Conservation (phyloP, 352 stramenopile genomes). For the Pythium rishiriense region DNA sequence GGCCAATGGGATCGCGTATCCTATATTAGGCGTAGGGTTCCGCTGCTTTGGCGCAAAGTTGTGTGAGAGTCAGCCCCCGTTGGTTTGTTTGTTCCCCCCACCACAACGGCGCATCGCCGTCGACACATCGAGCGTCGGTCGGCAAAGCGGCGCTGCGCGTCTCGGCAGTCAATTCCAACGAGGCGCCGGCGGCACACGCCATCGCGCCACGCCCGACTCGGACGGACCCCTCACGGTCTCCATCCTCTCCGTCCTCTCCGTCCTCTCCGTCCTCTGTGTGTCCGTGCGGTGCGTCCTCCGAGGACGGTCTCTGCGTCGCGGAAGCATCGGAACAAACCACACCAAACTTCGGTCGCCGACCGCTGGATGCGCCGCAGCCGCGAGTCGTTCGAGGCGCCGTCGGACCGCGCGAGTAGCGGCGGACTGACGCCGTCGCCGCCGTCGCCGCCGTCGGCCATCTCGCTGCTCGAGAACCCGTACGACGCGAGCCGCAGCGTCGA, state of each 20-base stretch:
- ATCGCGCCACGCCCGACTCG: background rate
- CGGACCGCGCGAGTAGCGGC: background rate
- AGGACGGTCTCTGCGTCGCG: no score
- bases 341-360: no score
- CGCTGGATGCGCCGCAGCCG: conserved; percentile 30
- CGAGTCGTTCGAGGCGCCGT: conserved; percentile 23
- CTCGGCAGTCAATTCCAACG: background rate
- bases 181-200: background rate
- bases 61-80: background rate
- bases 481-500: conserved; percentile 20
- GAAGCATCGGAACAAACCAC: no score
- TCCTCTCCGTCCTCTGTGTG: no score
- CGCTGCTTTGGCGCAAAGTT: no score
- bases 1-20: background rate
- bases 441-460: conserved; percentile 21
- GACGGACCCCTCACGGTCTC: background rate
- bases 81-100: no score
- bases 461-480: conserved; percentile 27
- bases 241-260: background rate
- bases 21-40: background rate
- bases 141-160: background rate
- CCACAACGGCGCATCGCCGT: background rate
- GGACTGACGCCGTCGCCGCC: conserved; percentile 10
- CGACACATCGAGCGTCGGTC: conserved; percentile 6
- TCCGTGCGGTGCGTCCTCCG: no score